Percentiles rank a stretch among this genome's conserved stretches.
These are phyloP conservation scores for Coemansia sp. DNA, from an alignment of 192 early-diverging fungal genomes.

Conservation along the genomic window DNA sequence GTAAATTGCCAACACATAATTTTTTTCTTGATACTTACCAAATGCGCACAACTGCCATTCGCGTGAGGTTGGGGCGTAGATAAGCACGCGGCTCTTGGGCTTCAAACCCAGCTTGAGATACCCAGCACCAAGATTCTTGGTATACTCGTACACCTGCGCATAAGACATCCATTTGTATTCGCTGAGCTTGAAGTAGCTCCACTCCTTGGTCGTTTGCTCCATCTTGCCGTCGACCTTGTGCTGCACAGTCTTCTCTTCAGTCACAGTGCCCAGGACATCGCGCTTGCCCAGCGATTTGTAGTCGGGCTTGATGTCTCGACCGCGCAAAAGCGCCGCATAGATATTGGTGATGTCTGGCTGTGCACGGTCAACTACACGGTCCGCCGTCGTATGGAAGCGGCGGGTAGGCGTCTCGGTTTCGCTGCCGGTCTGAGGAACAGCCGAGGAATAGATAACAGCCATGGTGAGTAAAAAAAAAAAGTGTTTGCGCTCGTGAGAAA, in stretches of 20 bases:
- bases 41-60: constrained; percentile 51
- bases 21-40: constrained; percentile 34
- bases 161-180: constrained; percentile 56
- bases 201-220: constrained; percentile 73
- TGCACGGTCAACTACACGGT: constrained; percentile 33
- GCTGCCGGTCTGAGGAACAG: constrained; percentile 32
- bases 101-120: constrained; percentile 39
- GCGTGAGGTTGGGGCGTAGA: constrained; percentile 66
- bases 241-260: constrained; percentile 45
- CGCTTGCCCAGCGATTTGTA: constrained; percentile 41
- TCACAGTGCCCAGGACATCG: constrained; percentile 41
- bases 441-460: constrained; percentile 29
- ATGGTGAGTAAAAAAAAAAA: constrained; percentile 2
- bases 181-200: constrained; percentile 87
- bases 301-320: constrained; percentile 17
- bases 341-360: constrained; percentile 33
- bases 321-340: constrained; percentile 36
- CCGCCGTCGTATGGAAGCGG: constrained; percentile 38
- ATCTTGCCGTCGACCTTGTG: constrained; percentile 48
- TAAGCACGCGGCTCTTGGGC: constrained; percentile 54
- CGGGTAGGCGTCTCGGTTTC: constrained; percentile 36
- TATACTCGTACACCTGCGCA: constrained; percentile 27
- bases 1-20: neutral
- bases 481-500: neutral
- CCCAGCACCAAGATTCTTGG: constrained; percentile 36